Evolutionary conservation across 2,329 filamentous ascomycete species (phyloP).

Genomic region (Proliferodiscus dingleyae): DNA sequence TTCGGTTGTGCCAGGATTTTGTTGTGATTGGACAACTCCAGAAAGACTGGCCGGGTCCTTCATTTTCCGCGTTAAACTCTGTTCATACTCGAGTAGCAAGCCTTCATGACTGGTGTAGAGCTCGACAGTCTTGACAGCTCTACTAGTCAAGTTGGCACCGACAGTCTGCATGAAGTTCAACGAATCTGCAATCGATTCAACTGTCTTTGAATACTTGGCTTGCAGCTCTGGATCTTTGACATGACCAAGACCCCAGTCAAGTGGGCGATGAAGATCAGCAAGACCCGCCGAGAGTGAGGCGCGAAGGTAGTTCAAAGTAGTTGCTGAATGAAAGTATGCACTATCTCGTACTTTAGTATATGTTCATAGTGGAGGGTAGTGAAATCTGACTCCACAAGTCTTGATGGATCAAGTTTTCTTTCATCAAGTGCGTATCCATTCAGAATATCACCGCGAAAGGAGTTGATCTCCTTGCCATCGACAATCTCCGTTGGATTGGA

Average conservation of each 20-base stretch:
- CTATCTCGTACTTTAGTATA: conserved; percentile 35
- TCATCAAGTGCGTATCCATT: conserved; percentile 80
- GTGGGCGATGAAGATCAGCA: conserved; percentile 85
- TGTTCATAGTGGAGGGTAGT: background rate
- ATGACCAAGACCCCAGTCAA: conserved; percentile 93
- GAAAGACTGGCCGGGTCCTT: conserved; percentile 51
- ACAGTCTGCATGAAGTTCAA: conserved; percentile 92
- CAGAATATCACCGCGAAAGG: conserved; percentile 91
- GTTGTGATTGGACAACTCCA: no score
- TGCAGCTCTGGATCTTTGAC: conserved; percentile 80
- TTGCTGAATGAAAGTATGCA: conserved; percentile 93
- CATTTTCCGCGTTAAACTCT: conserved; percentile 74
- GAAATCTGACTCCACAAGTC: conserved; percentile 62
- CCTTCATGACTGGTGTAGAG: conserved; percentile 95
- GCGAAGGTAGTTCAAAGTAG: conserved; percentile 89
- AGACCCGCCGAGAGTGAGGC: conserved; percentile 80
- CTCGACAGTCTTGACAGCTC: conserved; percentile 79
- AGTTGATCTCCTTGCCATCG: conserved; percentile 75
- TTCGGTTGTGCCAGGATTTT: conserved; percentile 16
- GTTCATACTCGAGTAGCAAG: conserved; percentile 89
- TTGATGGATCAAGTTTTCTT: conserved; percentile 72
- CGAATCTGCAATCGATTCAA: conserved; percentile 81
- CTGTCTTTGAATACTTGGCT: conserved; percentile 79
- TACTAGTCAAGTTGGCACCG: conserved; percentile 77
- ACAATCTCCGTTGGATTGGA: conserved; percentile 82